A percentile compares a stretch with the other conserved stretches of the same genome.
These are phyloP conservation scores for Phytophthora chlamydospora DNA, from an alignment of 352 stramenopile genomes.

Conservation along the genomic window DNA sequence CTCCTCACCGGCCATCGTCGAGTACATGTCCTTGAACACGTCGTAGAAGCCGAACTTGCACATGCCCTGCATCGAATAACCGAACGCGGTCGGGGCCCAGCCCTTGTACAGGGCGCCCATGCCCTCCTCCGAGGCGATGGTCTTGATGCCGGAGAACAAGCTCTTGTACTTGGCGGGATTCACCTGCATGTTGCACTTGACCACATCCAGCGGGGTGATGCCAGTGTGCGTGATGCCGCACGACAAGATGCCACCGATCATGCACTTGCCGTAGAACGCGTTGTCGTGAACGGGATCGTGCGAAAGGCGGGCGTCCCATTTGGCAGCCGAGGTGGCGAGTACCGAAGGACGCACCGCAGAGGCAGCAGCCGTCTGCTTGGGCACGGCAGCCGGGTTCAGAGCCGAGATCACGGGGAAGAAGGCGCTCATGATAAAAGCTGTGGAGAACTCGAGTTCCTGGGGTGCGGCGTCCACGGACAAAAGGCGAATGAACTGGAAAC, in stretches of 20 bases:
- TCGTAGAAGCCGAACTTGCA: conserved; percentile 97
- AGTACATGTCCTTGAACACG: conserved; percentile 96
- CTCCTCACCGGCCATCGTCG: conserved; percentile 90
- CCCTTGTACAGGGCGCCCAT: conserved; percentile 88
- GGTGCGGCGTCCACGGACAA: conserved; percentile 26
- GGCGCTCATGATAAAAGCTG: conserved; percentile 44
- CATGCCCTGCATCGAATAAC: conserved; percentile 91
- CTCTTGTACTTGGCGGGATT: conserved; percentile 88
- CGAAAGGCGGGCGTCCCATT: conserved; percentile 84
- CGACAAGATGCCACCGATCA: conserved; percentile 92
- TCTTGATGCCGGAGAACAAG: conserved; percentile 82
- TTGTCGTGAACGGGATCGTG: conserved; percentile 87
- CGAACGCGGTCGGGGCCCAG: conserved; percentile 91
- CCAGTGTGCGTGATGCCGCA: conserved; percentile 94
- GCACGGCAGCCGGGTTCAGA: conserved; percentile 44
- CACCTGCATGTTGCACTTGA: conserved; percentile 97
- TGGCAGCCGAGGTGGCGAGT: conserved; percentile 78
- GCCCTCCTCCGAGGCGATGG: conserved; percentile 89
- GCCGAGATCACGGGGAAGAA: conserved; percentile 74
- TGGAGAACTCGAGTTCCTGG: conserved; percentile 18
- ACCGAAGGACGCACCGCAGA: conserved; percentile 40
- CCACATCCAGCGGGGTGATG: conserved; percentile 94
- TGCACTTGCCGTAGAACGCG: conserved; percentile 95
- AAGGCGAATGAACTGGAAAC: conserved; percentile 22
- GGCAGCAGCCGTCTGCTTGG: conserved; percentile 18